Percentiles rank a stretch among this genome's conserved stretches.
phyloP scores from a whole-genome alignment of 768 basidiomycete species.

The Xerocomus potaroensis region DNA sequence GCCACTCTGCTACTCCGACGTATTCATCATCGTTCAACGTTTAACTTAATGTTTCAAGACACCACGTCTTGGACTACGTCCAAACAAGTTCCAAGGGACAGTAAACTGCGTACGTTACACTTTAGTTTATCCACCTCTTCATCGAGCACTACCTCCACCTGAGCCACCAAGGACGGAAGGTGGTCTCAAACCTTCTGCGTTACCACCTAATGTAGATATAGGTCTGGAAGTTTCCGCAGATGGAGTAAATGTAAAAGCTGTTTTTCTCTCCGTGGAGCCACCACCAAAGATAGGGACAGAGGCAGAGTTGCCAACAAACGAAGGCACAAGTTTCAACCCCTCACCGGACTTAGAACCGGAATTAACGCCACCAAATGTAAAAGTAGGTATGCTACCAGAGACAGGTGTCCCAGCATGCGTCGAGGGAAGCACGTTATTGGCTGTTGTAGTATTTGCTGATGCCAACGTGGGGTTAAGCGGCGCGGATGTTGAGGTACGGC shows the following conservation, averaged over 20 bases:
- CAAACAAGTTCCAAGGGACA: too few species aligned
- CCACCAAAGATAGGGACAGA: conserved; percentile 4
- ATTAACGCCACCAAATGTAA: conserved; percentile 19
- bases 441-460: conserved; percentile 12
- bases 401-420: conserved; percentile 15
- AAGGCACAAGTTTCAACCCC: conserved; percentile 12
- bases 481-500: conserved; percentile 19
- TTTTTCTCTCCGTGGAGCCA: conserved; percentile 9
- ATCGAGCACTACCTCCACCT: not conserved
- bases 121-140: not conserved
- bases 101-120: too few species aligned
- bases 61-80: too few species aligned
- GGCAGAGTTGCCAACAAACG: conserved; percentile 8
- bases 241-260: conserved; percentile 10
- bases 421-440: conserved; percentile 14
- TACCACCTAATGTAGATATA: conserved; percentile 6
- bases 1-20: too few species aligned
- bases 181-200: conserved; percentile 7
- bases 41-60: too few species aligned
- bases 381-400: conserved; percentile 8
- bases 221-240: conserved; percentile 13
- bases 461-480: conserved; percentile 14
- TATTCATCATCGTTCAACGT: too few species aligned
- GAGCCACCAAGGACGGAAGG: conserved; percentile 8
- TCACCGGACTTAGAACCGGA: conserved; percentile 15